Evolutionary conservation across 2,329 filamentous ascomycete genomes (phyloP), one percentile per base, ranked within the genome.

Genomic region (Talaromyces sp.): DNA sequence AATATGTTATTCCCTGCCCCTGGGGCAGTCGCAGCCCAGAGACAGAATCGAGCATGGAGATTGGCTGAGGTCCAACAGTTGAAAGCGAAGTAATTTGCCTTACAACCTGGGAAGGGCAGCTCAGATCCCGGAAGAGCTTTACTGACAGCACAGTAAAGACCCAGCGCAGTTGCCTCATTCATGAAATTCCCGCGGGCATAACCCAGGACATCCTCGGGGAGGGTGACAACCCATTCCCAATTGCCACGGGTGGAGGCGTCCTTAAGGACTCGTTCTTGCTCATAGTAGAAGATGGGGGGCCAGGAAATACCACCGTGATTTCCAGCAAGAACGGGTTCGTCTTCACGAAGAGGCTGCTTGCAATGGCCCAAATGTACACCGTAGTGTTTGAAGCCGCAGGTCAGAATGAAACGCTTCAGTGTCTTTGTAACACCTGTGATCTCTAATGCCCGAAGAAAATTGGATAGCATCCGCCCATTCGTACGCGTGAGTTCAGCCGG

Each of bases 401-500:
- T 79, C 9, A 84, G 73, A 23, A 83, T 69, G 62, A 84, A 74
- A n/a, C 79, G 75, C 66, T 82, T 81, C 52, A 84, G 66, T 12
- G 74, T 71, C 52, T 73, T 73, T 39, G 73, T 70, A 3, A 76
- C 76, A 0, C 77, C 78, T 1, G 76, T 80, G 16, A 76, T 73
- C 0, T 75, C 73, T 8, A 84, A 72, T 0, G 81, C 80, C 1
- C 71, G 61, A 23, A 84, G 72, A 69, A 84, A 83, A 40, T 40
- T 40, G 5, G 72, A 67, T 5, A 84, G 73, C 77, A 83, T 79
- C 37, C 70, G 72, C 14, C 64, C 71, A 56, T 80, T 80, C 48
- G 78, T 71, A 33, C 75, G 69, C 42, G 69, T 71, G 16, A 69
- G 68, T 54, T 79, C 75, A 35, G 73, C 67, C 48, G 76, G 73